A percentile compares a stretch with the other conserved stretches of the same genome.
phyloP scores from a whole-genome alignment of 768 basidiomycete genomes.

The Boletus insuetus region DNA sequence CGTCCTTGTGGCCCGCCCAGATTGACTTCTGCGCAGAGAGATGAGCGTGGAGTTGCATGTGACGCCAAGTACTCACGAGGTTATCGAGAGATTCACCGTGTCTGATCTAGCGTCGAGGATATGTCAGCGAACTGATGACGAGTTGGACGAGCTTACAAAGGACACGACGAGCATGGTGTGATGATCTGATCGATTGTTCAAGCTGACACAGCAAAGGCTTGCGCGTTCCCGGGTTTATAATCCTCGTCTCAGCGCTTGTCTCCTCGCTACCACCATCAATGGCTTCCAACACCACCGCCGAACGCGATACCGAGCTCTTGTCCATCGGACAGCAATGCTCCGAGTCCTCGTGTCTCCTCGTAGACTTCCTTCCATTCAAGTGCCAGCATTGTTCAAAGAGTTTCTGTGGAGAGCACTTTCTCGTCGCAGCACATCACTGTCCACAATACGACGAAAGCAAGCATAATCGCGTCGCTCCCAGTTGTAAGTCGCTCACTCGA shows the following conservation, averaged over 20 bases:
- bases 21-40: conserved; percentile 36
- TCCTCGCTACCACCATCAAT: neutral
- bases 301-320: conserved; percentile 58
- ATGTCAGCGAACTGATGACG: neutral
- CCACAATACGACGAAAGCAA: conserved; percentile 67
- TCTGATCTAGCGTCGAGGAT: conserved; percentile 46
- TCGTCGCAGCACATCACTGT: conserved; percentile 64
- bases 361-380: conserved; percentile 86
- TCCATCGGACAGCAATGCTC: conserved; percentile 72
- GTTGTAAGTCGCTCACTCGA: conserved; percentile 46
- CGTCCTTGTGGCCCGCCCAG: conserved; percentile 79
- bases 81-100: conserved; percentile 82
- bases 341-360: conserved; percentile 57
- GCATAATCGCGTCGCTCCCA: conserved; percentile 72
- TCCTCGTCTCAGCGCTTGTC: neutral
- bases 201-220: conserved; percentile 10
- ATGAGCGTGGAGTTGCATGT: neutral
- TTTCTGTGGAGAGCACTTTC: conserved; percentile 81
- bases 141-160: conserved; percentile 19
- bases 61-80: conserved; percentile 40
- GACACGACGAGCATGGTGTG: conserved; percentile 22
- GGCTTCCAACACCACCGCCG: conserved; percentile 19
- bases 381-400: conserved; percentile 72
- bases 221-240: conserved; percentile 27
- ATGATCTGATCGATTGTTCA: neutral